Evolutionary conservation across 1,284 basidiomycete genomes (phyloP), one percentile per base, ranked within the genome.

Genomic region (Tilletia horrida): DNA sequence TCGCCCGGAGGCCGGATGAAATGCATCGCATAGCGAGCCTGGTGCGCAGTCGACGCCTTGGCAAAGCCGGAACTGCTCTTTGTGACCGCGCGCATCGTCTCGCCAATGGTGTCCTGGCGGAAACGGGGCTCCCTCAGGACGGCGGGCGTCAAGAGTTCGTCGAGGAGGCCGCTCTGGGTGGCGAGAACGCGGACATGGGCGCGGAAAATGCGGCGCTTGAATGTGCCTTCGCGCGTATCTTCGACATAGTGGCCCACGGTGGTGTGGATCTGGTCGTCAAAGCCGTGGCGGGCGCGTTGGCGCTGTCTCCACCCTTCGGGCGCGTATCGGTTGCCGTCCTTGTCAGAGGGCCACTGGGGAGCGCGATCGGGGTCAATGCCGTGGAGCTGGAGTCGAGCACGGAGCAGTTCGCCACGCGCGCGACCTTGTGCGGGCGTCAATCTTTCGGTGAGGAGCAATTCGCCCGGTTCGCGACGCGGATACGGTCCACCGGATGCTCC

Each of bases 131-230:
- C 55, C 2, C 11, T 9, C 2, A 16, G 13, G 27, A 40, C 29
- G 23, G 29, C 29, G 7, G 7, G 27, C 2, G 55, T 59, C 13
- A 59, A 31, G 13, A 59, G 25, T 6, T 40, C 14, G 16, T 59
- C 13, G 55, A 59, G 55, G 8, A 59, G 31, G 29, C 55, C 25
- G 55, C 29, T 18, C 18, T 59, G 29, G 13, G 55, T 59, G n/a
- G 23, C 55, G 3, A 59, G 29, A 11, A 59, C 55, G 25, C 55
- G 55, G 3, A 59, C n/a, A 21, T 59, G 55, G 2, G 55, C 55
- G 14, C 55, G 55, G 29, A 59, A 59, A 31, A 59, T 29, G 55
- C 31, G 55, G 18, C 55, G 55, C n/a, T 59, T 59, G 55, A 59
- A 59, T 11, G 13, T 59, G 55, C 55, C 55, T 21, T 35, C 55